A percentile compares a stretch with the other conserved stretches of the same genome.
Evolutionary conservation across 1,284 basidiomycete species (phyloP).

Genomic region (Tausonia pullulans): DNA sequence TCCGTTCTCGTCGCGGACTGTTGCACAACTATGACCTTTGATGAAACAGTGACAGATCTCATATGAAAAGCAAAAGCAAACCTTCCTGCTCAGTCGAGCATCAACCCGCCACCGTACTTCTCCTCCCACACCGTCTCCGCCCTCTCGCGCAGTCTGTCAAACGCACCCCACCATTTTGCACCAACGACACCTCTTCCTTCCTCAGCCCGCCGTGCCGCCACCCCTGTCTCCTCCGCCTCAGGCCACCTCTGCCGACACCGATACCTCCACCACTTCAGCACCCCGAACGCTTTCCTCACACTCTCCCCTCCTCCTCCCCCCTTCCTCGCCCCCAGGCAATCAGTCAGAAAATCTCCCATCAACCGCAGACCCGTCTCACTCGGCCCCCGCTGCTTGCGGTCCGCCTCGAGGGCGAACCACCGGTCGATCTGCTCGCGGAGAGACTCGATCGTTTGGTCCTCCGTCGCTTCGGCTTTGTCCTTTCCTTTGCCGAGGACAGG

Average conservation of each 20-base stretch:
- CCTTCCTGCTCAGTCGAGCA: too few species aligned
- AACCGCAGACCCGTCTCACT: slow-evolving; percentile 56
- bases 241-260: slow-evolving; percentile 26
- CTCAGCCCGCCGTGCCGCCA: slow-evolving; percentile 32
- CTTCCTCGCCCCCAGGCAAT: slow-evolving; percentile 43
- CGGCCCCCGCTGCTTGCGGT: slow-evolving; percentile 36
- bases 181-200: slow-evolving; percentile 44
- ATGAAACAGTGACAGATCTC: too few species aligned
- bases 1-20: too few species aligned
- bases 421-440: slow-evolving; percentile 53
- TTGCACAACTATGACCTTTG: too few species aligned
- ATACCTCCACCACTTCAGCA: slow-evolving; percentile 61
- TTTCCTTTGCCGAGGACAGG: slow-evolving; percentile 25
- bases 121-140: too few species aligned
- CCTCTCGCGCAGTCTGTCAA: neutral
- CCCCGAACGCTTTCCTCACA: slow-evolving; percentile 51
- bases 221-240: slow-evolving; percentile 36
- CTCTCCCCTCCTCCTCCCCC: slow-evolving; percentile 40
- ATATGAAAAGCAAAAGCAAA: too few species aligned
- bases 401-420: slow-evolving; percentile 53
- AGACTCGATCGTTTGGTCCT: slow-evolving; percentile 53
- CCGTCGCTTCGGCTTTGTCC: slow-evolving; percentile 20
- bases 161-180: slow-evolving; percentile 7
- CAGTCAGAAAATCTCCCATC: slow-evolving; percentile 56
- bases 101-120: too few species aligned